These are phyloP conservation scores for Pythium plurisporium DNA, from an alignment of 352 stramenopile species.

Conservation along the genomic window DNA sequence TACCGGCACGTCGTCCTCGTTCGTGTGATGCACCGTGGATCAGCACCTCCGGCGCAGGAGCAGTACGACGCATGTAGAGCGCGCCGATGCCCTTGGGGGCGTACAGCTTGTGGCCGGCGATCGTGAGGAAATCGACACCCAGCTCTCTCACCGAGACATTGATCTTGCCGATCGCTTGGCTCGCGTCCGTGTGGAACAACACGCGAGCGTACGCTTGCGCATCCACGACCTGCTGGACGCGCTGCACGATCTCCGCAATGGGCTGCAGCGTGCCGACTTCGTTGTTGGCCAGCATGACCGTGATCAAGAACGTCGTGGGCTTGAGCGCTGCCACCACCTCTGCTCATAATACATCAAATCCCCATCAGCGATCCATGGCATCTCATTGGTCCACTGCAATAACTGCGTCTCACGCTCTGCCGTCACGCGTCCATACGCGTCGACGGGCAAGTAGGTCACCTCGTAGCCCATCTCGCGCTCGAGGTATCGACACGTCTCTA, in stretches of 20 bases:
- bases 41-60: constrained; percentile 50
- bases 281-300: constrained; percentile 99
- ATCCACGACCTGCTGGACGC: constrained; percentile 23
- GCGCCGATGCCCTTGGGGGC: constrained; percentile 91
- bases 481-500: constrained; percentile 71
- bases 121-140: constrained; percentile 92
- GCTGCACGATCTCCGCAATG: constrained; percentile 78
- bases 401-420: constrained; percentile 28
- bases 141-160: constrained; percentile 75
- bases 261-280: constrained; percentile 96
- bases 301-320: constrained; percentile 90
- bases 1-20: constrained; percentile 89
- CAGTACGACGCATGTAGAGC: constrained; percentile 61
- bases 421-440: constrained; percentile 42
- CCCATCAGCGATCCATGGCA: not conserved
- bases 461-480: constrained; percentile 46
- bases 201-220: constrained; percentile 35
- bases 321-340: constrained; percentile 84
- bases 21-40: constrained; percentile 93
- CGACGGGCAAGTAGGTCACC: constrained; percentile 69
- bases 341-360: not conserved
- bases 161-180: constrained; percentile 95
- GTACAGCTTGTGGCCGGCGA: constrained; percentile 98
- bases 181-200: constrained; percentile 96
- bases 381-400: not conserved